These are phyloP conservation scores for Cordyceps javanica DNA, from an alignment of 2,329 filamentous ascomycete species.

Conservation along the genomic window DNA sequence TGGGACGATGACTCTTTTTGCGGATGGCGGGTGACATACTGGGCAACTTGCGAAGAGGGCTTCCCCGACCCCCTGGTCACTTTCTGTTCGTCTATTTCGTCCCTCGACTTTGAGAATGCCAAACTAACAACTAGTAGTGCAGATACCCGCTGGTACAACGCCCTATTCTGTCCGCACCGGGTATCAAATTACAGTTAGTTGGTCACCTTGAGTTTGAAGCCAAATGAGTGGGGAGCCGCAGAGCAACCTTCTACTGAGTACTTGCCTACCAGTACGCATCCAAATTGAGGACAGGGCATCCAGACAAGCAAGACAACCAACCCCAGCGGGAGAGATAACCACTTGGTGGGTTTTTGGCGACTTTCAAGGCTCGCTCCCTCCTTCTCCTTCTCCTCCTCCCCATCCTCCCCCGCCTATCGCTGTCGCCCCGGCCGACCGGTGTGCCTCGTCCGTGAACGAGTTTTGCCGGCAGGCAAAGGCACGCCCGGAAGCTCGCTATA, in stretches of 20 bases:
- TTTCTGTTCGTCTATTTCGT: neutral
- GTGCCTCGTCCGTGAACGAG: neutral
- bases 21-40: neutral
- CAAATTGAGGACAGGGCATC: neutral
- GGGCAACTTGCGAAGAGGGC: neutral
- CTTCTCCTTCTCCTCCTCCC: too few species aligned
- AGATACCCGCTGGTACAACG: too few species aligned
- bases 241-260: too few species aligned
- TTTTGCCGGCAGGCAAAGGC: neutral
- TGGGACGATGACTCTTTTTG: neutral
- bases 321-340: neutral
- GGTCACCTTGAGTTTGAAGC: neutral
- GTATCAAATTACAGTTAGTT: too few species aligned
- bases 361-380: too few species aligned
- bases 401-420: too few species aligned
- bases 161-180: too few species aligned
- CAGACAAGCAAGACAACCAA: too few species aligned
- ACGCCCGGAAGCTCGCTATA: neutral
- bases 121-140: too few species aligned
- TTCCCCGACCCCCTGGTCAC: neutral
- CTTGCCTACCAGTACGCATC: too few species aligned
- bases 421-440: neutral
- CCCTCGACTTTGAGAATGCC: neutral
- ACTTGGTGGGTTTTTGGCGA: neutral
- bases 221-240: conserved; percentile 6